Conservation (phyloP, 805 yeast species). For the Metschnikowia peoriensis region DNA sequence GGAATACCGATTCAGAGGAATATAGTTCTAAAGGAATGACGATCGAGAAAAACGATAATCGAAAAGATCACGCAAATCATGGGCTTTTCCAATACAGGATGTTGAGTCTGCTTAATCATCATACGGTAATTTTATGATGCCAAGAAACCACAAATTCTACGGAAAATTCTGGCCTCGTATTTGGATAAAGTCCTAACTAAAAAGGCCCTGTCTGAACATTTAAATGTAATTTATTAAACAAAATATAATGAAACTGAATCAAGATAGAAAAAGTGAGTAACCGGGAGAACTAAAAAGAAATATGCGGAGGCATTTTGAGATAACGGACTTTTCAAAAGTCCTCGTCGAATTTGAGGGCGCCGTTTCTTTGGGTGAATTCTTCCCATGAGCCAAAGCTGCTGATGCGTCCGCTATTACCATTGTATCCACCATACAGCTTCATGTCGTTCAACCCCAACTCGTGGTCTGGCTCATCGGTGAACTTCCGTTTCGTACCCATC, state of each 20-base stretch:
- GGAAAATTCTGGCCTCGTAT: too few species aligned
- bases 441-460: background rate
- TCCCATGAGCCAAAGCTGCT: constrained; percentile 12
- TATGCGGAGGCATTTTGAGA: too few species aligned
- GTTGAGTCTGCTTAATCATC: too few species aligned
- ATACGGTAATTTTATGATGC: too few species aligned
- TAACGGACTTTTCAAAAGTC: constrained; percentile 36
- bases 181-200: background rate
- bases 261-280: background rate
- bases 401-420: background rate
- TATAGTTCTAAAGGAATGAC: too few species aligned
- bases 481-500: constrained; percentile 10
- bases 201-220: background rate
- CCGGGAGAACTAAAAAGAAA: background rate
- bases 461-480: constrained; percentile 2
- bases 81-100: too few species aligned
- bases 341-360: constrained; percentile 46
- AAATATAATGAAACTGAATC: background rate
- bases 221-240: background rate
- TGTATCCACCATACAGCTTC: background rate
- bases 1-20: too few species aligned
- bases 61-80: too few species aligned
- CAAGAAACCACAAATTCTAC: too few species aligned
- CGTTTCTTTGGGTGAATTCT: constrained; percentile 37
- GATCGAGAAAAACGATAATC: too few species aligned